Evolutionary conservation across 495 filamentous ascomycete genomes (phyloP).

Genomic region (Aspergillus campestris): DNA sequence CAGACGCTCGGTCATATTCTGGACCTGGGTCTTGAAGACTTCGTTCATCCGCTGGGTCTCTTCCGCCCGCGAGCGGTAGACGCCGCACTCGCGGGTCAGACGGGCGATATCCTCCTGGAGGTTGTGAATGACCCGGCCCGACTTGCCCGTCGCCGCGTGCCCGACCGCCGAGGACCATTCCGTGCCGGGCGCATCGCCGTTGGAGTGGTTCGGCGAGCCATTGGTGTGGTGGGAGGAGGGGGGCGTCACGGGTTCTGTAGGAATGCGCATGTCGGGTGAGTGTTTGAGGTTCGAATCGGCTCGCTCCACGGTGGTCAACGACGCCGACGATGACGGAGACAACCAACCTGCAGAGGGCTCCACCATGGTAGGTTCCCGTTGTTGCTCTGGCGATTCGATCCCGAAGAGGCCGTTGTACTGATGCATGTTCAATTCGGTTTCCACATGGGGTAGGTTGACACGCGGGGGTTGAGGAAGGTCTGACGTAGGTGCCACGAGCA

Average conservation of each 20-base stretch:
- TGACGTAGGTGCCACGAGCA: slow-evolving; percentile 12
- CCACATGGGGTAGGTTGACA: slow-evolving; percentile 36
- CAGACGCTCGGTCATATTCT: slow-evolving; percentile 46
- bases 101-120: slow-evolving; percentile 84
- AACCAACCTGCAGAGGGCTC: slow-evolving; percentile 16
- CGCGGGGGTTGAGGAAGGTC: slow-evolving; percentile 25
- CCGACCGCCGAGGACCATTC: slow-evolving; percentile 74
- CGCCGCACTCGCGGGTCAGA: slow-evolving; percentile 67
- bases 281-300: background rate
- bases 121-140: slow-evolving; percentile 84
- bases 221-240: slow-evolving; percentile 11
- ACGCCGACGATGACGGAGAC: background rate
- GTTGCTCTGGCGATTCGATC: slow-evolving; percentile 15
- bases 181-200: slow-evolving; percentile 22
- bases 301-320: background rate
- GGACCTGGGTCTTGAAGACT: slow-evolving; percentile 64
- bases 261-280: background rate
- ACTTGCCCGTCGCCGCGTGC: slow-evolving; percentile 76
- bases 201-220: slow-evolving; percentile 17
- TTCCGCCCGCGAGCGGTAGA: slow-evolving; percentile 63
- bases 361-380: slow-evolving; percentile 3
- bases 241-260: slow-evolving; percentile 17
- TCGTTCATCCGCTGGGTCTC: slow-evolving; percentile 66
- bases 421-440: slow-evolving; percentile 40
- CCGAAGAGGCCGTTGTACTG: slow-evolving; percentile 33